These are phyloP conservation scores for Phytophthora citricola DNA, from an alignment of 352 stramenopile species.

Conservation along the genomic window DNA sequence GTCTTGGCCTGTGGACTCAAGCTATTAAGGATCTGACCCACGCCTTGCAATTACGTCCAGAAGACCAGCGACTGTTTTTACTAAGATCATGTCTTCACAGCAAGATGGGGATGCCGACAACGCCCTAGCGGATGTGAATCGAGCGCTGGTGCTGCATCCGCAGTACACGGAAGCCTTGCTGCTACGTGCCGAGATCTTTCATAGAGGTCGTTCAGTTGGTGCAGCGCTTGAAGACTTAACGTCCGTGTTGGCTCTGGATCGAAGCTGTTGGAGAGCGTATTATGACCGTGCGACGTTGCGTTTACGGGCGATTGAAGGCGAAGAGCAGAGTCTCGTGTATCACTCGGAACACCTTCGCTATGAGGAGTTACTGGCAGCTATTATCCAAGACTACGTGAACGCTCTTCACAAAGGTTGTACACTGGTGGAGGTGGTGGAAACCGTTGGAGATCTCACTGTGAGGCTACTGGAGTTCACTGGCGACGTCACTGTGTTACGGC, in stretches of 20 bases:
- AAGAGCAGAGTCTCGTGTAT: slow-evolving; percentile 65
- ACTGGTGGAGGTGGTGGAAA: slow-evolving; percentile 79
- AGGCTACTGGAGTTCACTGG: slow-evolving; percentile 71
- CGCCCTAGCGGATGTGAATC: slow-evolving; percentile 65
- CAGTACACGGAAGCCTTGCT: slow-evolving; percentile 74
- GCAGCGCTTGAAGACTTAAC: slow-evolving; percentile 73
- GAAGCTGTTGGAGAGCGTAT: slow-evolving; percentile 80
- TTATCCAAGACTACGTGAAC: slow-evolving; percentile 82
- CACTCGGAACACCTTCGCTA: slow-evolving; percentile 78
- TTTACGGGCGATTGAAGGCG: slow-evolving; percentile 68
- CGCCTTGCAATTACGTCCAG: slow-evolving; percentile 49
- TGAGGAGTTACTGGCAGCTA: slow-evolving; percentile 60
- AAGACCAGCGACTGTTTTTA: slow-evolving; percentile 66
- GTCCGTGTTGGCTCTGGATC: slow-evolving; percentile 59
- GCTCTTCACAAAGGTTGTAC: slow-evolving; percentile 74
- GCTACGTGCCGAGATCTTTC: slow-evolving; percentile 70
- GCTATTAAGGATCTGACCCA: slow-evolving; percentile 73
- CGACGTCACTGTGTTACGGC: slow-evolving; percentile 60
- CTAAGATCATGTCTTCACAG: slow-evolving; percentile 63
- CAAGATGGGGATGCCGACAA: slow-evolving; percentile 64
- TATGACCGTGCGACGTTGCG: slow-evolving; percentile 80
- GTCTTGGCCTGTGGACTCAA: slow-evolving; percentile 76
- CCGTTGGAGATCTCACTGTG: slow-evolving; percentile 72
- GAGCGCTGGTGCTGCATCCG: slow-evolving; percentile 61
- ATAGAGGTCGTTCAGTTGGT: slow-evolving; percentile 50